Percentiles rank a stretch among this genome's conserved stretches.
These are phyloP conservation scores for Cladophialophora immunda DNA, from an alignment of 2,329 filamentous ascomycete species.

Conservation along the genomic window DNA sequence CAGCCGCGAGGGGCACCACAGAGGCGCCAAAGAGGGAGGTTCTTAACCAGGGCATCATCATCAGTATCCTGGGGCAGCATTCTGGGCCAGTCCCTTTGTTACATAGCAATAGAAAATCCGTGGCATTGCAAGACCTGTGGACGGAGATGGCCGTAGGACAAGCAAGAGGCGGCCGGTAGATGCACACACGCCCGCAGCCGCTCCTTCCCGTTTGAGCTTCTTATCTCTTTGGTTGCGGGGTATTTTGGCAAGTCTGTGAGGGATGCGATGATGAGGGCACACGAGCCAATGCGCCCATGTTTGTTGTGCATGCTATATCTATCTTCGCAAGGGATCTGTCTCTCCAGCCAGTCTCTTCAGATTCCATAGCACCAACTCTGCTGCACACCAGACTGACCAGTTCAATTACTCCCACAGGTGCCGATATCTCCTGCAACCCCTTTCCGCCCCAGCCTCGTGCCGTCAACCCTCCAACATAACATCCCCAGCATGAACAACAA, in stretches of 20 bases:
- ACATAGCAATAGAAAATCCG: no score
- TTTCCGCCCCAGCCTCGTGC: constrained; percentile 29
- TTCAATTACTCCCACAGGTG: not conserved
- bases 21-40: not conserved
- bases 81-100: no score
- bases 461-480: not conserved
- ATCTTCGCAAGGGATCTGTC: not conserved
- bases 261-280: not conserved
- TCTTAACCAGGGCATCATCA: not conserved
- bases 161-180: not conserved
- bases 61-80: no score
- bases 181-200: not conserved
- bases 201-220: constrained; percentile 25
- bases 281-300: not conserved
- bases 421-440: constrained; percentile 4
- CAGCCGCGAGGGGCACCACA: not conserved
- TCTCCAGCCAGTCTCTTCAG: not conserved
- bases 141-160: constrained; percentile 9
- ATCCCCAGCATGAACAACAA: constrained; percentile 32
- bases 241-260: not conserved
- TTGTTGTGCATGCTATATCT: not conserved
- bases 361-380: not conserved
- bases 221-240: constrained; percentile 23
- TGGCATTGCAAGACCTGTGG: not conserved
- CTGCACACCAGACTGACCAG: not conserved